Percentiles rank a stretch among this genome's conserved stretches.
These are phyloP conservation scores for Fraxinus sp. DNA, from an alignment of 305 asterid genomes.

Conservation along the genomic window DNA sequence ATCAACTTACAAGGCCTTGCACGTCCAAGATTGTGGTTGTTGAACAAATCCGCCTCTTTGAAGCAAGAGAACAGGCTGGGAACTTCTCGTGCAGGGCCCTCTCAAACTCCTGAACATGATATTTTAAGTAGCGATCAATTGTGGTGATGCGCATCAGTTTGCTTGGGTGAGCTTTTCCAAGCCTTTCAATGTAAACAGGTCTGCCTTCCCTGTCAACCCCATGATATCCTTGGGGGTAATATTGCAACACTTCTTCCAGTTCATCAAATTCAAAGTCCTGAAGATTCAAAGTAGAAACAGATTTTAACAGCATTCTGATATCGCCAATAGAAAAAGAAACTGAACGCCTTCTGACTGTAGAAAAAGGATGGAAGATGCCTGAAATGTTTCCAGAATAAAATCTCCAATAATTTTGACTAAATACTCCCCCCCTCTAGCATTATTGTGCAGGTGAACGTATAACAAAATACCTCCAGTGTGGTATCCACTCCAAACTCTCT, in stretches of 20 bases:
- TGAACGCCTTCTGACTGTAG: background rate
- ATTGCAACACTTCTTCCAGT: slow-evolving; percentile 84
- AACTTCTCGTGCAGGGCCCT: slow-evolving; percentile 76
- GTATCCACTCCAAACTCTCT: slow-evolving; percentile 81
- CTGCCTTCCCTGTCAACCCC: slow-evolving; percentile 97
- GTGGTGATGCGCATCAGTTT: slow-evolving; percentile 77
- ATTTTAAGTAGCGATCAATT: slow-evolving; percentile 75
- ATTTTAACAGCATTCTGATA: slow-evolving; percentile 14
- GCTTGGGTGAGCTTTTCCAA: slow-evolving; percentile 89
- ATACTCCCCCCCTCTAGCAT: background rate
- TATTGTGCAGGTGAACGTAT: slow-evolving; percentile 16
- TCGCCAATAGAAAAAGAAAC: background rate
- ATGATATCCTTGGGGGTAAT: slow-evolving; percentile 96
- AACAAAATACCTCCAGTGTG: slow-evolving; percentile 65
- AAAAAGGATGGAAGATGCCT: slow-evolving; percentile 4
- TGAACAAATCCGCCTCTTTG: slow-evolving; percentile 74
- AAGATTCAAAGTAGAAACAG: slow-evolving; percentile 20
- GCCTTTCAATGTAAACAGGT: slow-evolving; percentile 92
- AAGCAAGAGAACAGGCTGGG: slow-evolving; percentile 90
- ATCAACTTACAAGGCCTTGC: slow-evolving; percentile 81
- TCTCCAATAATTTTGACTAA: slow-evolving; percentile 8
- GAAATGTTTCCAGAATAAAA: slow-evolving; percentile 12
- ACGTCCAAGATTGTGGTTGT: slow-evolving; percentile 89
- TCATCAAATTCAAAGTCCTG: slow-evolving; percentile 87
- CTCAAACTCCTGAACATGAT: slow-evolving; percentile 96